These are phyloP conservation scores for Ziziphus jujuba DNA, from an alignment of 306 rosid genomes.

Conservation along the genomic window DNA sequence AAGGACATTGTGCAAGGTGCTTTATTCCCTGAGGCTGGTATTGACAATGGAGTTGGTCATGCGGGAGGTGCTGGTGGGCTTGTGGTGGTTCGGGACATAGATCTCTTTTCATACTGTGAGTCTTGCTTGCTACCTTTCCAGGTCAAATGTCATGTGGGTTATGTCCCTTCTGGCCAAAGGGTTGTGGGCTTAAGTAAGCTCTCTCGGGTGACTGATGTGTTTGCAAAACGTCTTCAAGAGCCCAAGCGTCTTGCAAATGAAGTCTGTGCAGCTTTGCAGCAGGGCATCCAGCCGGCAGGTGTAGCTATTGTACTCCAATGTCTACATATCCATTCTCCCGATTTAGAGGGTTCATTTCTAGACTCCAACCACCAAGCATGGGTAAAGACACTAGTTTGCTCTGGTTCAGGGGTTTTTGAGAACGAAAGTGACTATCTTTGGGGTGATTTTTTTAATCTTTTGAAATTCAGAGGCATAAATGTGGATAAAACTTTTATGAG, in stretches of 20 bases:
- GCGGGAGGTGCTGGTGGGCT: conserved; percentile 98
- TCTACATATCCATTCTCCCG: conserved; percentile 70
- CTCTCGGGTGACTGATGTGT: conserved; percentile 71
- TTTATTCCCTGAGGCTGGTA: conserved; percentile 91
- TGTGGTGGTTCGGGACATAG: conserved; percentile 85
- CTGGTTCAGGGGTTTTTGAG: conserved; percentile 84
- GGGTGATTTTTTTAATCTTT: conserved; percentile 71
- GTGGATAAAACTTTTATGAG: conserved; percentile 33
- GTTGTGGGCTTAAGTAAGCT: conserved; percentile 95
- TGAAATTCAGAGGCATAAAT: conserved; percentile 63
- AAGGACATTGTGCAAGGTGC: conserved; percentile 90
- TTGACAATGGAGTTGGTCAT: conserved; percentile 67
- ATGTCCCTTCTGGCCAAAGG: conserved; percentile 78
- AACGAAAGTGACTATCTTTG: conserved; percentile 53
- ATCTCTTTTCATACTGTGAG: conserved; percentile 86
- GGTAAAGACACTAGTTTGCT: conserved; percentile 57
- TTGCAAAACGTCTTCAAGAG: conserved; percentile 62
- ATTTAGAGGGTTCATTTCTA: conserved; percentile 53
- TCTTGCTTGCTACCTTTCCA: conserved; percentile 95
- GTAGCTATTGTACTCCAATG: conserved; percentile 75
- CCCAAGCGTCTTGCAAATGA: conserved; percentile 73
- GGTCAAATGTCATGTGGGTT: conserved; percentile 89
- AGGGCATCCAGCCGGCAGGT: conserved; percentile 84
- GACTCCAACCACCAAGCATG: conserved; percentile 65
- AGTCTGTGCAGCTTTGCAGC: conserved; percentile 53